Evolutionary conservation across 148 eudicot genomes (phyloP), one percentile per base, ranked within the genome.

Genomic region (Polygonum maritimum): DNA sequence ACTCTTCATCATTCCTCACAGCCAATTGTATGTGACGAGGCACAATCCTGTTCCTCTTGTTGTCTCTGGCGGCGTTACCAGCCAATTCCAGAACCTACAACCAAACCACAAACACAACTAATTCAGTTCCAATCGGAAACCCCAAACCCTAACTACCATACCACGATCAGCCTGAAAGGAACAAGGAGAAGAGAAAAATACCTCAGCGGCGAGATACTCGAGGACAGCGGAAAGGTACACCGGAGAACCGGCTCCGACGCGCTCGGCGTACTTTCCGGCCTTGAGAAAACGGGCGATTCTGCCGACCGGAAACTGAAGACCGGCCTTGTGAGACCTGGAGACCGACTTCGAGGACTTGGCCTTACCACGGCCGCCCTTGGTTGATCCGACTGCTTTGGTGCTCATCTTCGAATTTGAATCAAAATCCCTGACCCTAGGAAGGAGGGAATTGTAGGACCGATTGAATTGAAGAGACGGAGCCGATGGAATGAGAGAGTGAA

Each of bases 1-100:
- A 67, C 71, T 81, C 84, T 74, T 81, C 84, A 45, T 81, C 84
- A 9, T 81, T 81, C 76, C 84, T 82, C 60, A 82, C 84, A 2
- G 84, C 84, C 4, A 82, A 76, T 55, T 78, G 84, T n/a, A 82
- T 82, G 39, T 82, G 84, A 19, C 84, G 31, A 21, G 84, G 84
- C 63, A 78, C 84, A 10, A 82, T 82, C 19, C 84, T 70, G 65
- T 71, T 82, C 79, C 78, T 82, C 81, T 82, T 82, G 81, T 82
- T 82, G 49, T 82, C 84, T 22, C 84, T 82, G 0, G 84, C 84
- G 6, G 81, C 84, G 45, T 82, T 82, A 16, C 84, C 84, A 72
- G 84, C 84, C 51, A 82, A 75, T 47, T 82, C 84, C 79, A 82
- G 67, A 16, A 82, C 84, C 84, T 82, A 36, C 0, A 65, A 21